Conservation (phyloP, 192 early-diverging fungal species). For the Oehlia diaphana region DNA sequence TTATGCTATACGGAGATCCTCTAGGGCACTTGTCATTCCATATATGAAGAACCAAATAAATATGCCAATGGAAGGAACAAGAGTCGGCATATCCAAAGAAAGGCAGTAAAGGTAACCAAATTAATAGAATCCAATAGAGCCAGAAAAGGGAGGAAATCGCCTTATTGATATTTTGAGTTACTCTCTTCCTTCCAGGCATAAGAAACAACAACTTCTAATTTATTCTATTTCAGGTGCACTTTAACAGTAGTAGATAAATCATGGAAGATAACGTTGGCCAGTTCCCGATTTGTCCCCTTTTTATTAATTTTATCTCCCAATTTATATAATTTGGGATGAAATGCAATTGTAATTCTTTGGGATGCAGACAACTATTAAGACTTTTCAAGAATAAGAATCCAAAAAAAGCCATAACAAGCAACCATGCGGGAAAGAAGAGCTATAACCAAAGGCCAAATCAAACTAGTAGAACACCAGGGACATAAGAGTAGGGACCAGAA, state of each 20-base stretch:
- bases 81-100: constrained; percentile 38
- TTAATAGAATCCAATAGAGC: constrained; percentile 4
- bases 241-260: not conserved
- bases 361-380: constrained; percentile 1
- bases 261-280: not conserved
- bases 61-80: constrained; percentile 42
- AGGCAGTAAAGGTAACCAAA: constrained; percentile 25
- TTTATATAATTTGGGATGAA: not conserved
- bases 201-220: constrained; percentile 4
- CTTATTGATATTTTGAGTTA: constrained; percentile 17
- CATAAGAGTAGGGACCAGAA: constrained; percentile 29
- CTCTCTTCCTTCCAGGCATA: constrained; percentile 24
- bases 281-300: not conserved
- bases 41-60: constrained; percentile 36
- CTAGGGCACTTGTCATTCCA: constrained; percentile 35
- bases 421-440: constrained; percentile 23
- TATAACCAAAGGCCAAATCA: constrained; percentile 29
- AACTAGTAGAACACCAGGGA: constrained; percentile 21
- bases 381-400: constrained; percentile 7
- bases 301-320: not conserved
- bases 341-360: not conserved
- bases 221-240: constrained; percentile 1
- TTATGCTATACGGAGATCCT: constrained; percentile 27
- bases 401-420: constrained; percentile 16
- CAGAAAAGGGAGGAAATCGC: constrained; percentile 9